These are phyloP conservation scores for Ensete glaucum DNA, from an alignment of 176 grass and related monocot species.

Conservation along the genomic window DNA sequence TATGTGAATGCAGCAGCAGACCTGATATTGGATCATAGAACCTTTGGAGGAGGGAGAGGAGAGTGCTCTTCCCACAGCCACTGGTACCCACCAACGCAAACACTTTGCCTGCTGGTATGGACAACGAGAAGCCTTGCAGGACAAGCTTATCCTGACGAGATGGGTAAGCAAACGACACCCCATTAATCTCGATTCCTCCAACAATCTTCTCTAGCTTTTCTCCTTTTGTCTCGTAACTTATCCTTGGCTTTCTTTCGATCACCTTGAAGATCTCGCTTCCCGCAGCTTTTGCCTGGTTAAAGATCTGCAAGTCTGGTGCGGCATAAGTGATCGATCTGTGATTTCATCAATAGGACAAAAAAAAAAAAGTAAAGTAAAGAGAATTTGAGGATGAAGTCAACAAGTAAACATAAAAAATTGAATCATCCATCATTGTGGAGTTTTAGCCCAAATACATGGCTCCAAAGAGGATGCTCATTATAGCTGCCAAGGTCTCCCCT, in stretches of 20 bases:
- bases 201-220: conserved; percentile 20
- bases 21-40: conserved; percentile 43
- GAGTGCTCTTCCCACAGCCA: conserved; percentile 46
- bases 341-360: neutral
- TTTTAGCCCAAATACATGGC: conserved; percentile 38
- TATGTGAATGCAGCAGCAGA: neutral
- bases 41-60: conserved; percentile 39
- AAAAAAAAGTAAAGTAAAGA: neutral
- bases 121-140: conserved; percentile 38
- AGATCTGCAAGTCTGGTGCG: conserved; percentile 54
- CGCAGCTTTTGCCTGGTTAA: conserved; percentile 42
- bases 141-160: conserved; percentile 33
- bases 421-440: neutral
- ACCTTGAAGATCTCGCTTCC: conserved; percentile 38
- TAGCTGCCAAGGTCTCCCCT: conserved; percentile 44
- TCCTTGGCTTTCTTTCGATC: conserved; percentile 28
- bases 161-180: conserved; percentile 37
- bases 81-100: conserved; percentile 37
- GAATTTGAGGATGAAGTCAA: neutral
- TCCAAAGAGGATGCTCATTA: conserved; percentile 53
- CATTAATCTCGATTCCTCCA: conserved; percentile 27
- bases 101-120: conserved; percentile 30
- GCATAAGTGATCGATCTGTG: conserved; percentile 59
- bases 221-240: conserved; percentile 31
- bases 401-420: neutral